Evolutionary conservation across 1,139 yeast genomes (phyloP).

Genomic region (Scheffersomyces titani): DNA sequence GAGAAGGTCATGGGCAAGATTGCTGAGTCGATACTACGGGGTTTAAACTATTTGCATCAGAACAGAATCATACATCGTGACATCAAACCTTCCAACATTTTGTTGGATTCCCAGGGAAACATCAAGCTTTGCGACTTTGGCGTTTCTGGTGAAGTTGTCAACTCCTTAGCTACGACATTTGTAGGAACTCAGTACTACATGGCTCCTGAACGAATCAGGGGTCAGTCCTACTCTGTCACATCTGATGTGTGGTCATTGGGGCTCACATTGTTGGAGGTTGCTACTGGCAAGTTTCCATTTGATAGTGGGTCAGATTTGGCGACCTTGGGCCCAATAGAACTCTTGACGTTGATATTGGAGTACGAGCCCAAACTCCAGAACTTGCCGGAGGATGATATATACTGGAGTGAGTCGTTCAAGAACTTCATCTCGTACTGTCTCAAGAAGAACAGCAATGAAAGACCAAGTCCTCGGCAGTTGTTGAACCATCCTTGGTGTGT

Average conservation of each 20-base stretch:
- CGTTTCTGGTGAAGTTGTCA: conserved; percentile 96
- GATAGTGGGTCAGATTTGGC: conserved; percentile 44
- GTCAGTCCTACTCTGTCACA: conserved; percentile 91
- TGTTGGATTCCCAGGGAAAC: conserved; percentile 72
- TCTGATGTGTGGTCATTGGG: conserved; percentile 98
- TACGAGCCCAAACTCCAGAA: conserved; percentile 79
- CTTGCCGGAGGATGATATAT: conserved; percentile 72
- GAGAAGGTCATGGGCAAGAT: conserved; percentile 90
- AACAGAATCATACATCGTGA: conserved; percentile 89
- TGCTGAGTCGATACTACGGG: conserved; percentile 81
- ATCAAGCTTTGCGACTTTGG: conserved; percentile 97
- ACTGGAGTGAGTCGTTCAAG: conserved; percentile 82
- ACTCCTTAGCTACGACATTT: conserved; percentile 91
- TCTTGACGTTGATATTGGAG: conserved; percentile 76
- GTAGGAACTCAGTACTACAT: conserved; percentile 96
- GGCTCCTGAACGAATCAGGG: conserved; percentile 98
- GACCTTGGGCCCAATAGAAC: conserved; percentile 74
- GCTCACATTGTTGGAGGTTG: conserved; percentile 86
- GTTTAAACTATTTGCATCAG: conserved; percentile 84
- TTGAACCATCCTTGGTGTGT: conserved; percentile 87
- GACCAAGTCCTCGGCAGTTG: conserved; percentile 95
- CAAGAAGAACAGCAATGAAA: conserved; percentile 71
- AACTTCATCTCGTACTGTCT: conserved; percentile 81
- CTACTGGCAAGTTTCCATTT: conserved; percentile 81
- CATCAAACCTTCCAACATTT: conserved; percentile 89